A percentile compares a stretch with the other conserved stretches of the same genome.
Evolutionary conservation across 176 grass and related monocot genomes (phyloP).

Genomic region (Luzula sylvatica): DNA sequence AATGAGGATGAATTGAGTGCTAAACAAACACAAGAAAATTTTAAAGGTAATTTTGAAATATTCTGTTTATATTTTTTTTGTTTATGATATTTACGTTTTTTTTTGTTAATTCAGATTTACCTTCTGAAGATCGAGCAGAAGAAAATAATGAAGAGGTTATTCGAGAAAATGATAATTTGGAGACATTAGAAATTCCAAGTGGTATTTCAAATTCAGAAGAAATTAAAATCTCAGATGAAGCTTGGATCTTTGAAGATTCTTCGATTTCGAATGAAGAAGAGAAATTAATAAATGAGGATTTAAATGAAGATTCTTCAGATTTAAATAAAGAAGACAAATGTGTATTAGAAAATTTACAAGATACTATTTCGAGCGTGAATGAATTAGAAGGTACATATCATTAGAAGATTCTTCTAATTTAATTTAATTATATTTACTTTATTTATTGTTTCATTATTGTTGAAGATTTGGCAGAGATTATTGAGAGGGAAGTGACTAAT

Average conservation of each 20-base stretch:
- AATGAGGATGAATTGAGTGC: background rate
- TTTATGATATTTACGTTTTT: background rate
- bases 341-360: too few relatives aligned
- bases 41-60: background rate
- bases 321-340: too few relatives aligned
- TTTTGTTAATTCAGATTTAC: conserved; percentile 34
- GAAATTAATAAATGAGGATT: background rate
- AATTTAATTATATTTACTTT: too few relatives aligned
- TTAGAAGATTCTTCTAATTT: too few relatives aligned
- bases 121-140: conserved; percentile 24
- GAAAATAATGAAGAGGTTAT: conserved; percentile 22
- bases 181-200: conserved; percentile 19
- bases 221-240: conserved; percentile 16
- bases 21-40: conserved; percentile 11
- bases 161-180: conserved; percentile 24
- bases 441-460: too few relatives aligned
- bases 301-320: conserved; percentile 14
- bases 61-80: background rate
- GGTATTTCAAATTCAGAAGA: conserved; percentile 32
- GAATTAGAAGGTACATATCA: too few relatives aligned
- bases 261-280: conserved; percentile 11
- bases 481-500: too few relatives aligned
- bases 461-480: too few relatives aligned
- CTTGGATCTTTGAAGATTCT: conserved; percentile 27
- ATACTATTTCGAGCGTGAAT: too few relatives aligned